Percentiles rank a stretch among this genome's conserved stretches.
Evolutionary conservation across 2,329 filamentous ascomycete genomes (phyloP).

Genomic region (Fusarium ramigenum): DNA sequence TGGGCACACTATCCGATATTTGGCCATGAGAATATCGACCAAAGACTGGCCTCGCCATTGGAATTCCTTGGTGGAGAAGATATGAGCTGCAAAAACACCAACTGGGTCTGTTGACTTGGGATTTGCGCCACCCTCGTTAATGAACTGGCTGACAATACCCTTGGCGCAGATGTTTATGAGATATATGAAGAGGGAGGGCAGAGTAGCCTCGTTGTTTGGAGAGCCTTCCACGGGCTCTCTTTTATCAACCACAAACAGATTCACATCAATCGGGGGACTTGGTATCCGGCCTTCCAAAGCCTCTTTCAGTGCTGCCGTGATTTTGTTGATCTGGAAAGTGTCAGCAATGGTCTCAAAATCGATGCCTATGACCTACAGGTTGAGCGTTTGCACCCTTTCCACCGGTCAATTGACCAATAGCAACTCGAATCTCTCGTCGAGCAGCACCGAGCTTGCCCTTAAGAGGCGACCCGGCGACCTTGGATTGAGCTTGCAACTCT

Average conservation of each 20-base stretch:
- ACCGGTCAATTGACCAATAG: conserved; percentile 76
- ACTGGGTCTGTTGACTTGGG: conserved; percentile 77
- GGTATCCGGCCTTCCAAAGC: conserved; percentile 62
- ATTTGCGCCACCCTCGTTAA: conserved; percentile 71
- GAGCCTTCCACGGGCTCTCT: conserved; percentile 60
- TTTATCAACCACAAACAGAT: conserved; percentile 60
- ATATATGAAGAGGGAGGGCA: conserved; percentile 76
- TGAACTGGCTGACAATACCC: conserved; percentile 74
- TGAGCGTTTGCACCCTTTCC: conserved; percentile 68
- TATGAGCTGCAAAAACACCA: conserved; percentile 77
- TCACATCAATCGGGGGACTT: conserved; percentile 63
- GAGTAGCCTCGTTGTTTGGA: conserved; percentile 59
- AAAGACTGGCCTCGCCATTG: conserved; percentile 73
- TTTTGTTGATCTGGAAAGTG: conserved; percentile 47
- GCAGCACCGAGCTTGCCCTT: conserved; percentile 76
- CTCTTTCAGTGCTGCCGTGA: conserved; percentile 58
- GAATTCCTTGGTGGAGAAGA: conserved; percentile 77
- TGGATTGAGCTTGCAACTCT: conserved; percentile 65
- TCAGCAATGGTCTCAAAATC: conserved; percentile 20
- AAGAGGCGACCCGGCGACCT: conserved; percentile 57
- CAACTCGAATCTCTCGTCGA: conserved; percentile 75
- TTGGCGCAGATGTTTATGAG: conserved; percentile 82
- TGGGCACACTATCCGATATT: conserved; percentile 82
- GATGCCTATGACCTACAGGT: conserved; percentile 46
- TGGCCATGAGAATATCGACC: conserved; percentile 86